Evolutionary conservation across 108 stramenopile genomes (phyloP).

Genomic region (Licmophora abbreviata): DNA sequence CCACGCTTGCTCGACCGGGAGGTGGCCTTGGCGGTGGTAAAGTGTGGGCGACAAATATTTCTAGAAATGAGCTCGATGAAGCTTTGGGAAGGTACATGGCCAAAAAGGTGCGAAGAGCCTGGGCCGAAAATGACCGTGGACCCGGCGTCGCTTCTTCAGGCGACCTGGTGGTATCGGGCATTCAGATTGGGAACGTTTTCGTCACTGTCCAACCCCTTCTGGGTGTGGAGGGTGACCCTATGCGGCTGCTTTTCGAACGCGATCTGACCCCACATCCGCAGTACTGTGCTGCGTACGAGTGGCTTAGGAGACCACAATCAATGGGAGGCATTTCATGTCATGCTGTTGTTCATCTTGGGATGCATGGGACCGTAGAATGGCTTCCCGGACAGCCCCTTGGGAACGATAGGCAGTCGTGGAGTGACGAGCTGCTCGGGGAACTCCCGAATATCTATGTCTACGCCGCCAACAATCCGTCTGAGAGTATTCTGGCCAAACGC

Average conservation of each 20-base stretch:
- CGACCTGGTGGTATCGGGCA: slow-evolving; percentile 63
- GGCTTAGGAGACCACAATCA: slow-evolving; percentile 38
- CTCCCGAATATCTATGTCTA: slow-evolving; percentile 81
- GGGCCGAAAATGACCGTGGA: slow-evolving; percentile 55
- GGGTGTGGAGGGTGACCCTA: slow-evolving; percentile 85
- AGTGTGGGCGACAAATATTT: slow-evolving; percentile 40
- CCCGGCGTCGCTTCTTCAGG: slow-evolving; percentile 53
- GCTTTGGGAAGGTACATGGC: slow-evolving; percentile 69
- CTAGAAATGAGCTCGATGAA: slow-evolving; percentile 50
- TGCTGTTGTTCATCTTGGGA: slow-evolving; percentile 81
- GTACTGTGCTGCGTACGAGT: slow-evolving; percentile 76
- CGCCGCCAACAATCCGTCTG: slow-evolving; percentile 81
- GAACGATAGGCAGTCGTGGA: slow-evolving; percentile 72
- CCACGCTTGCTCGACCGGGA: slow-evolving; percentile 37
- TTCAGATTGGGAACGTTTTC: slow-evolving; percentile 78
- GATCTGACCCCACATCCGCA: slow-evolving; percentile 87
- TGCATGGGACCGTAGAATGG: slow-evolving; percentile 81
- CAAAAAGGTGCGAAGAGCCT: slow-evolving; percentile 57
- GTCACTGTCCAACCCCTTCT: slow-evolving; percentile 78
- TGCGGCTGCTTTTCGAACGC: slow-evolving; percentile 77
- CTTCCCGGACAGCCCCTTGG: slow-evolving; percentile 77
- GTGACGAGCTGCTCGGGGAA: slow-evolving; percentile 59
- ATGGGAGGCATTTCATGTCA: slow-evolving; percentile 41
- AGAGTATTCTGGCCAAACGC: slow-evolving; percentile 83
- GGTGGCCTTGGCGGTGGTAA: slow-evolving; percentile 59